Evolutionary conservation across 106 monocot genomes (phyloP).

Genomic region (Iris macrosiphon): DNA sequence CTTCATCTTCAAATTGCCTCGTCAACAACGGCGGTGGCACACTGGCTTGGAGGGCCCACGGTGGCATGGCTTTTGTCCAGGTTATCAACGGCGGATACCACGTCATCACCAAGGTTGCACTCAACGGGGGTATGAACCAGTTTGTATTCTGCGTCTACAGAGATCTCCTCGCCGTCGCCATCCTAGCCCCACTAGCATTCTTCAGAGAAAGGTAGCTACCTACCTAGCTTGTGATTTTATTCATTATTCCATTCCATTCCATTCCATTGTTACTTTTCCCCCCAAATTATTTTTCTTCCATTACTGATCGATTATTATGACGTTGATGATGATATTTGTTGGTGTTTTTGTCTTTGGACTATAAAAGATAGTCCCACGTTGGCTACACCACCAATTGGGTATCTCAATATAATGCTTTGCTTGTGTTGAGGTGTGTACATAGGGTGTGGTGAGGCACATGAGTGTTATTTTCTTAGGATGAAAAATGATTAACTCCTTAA

Average conservation of each 20-base stretch:
- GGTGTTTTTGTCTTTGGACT: too few relatives aligned
- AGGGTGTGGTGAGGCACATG: too few relatives aligned
- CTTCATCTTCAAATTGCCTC: too few relatives aligned
- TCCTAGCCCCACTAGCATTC: slow-evolving; percentile 46
- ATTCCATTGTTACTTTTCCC: background rate
- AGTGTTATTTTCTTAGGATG: too few relatives aligned
- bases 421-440: too few relatives aligned
- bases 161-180: slow-evolving; percentile 35
- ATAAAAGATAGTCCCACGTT: too few relatives aligned
- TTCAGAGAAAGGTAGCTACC: slow-evolving; percentile 18
- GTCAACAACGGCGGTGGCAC: slow-evolving; percentile 3
- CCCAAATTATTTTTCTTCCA: too few relatives aligned
- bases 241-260: background rate
- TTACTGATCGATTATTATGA: too few relatives aligned
- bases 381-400: too few relatives aligned
- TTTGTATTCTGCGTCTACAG: slow-evolving; percentile 58
- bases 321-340: too few relatives aligned
- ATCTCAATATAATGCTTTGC: too few relatives aligned
- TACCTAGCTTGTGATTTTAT: background rate
- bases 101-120: slow-evolving; percentile 61
- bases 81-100: slow-evolving; percentile 48
- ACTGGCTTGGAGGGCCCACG: slow-evolving; percentile 28
- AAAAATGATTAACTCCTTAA: too few relatives aligned
- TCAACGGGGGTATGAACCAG: slow-evolving; percentile 56
- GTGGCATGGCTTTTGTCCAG: slow-evolving; percentile 56